A percentile compares a stretch with the other conserved stretches of the same genome.
These are phyloP conservation scores for Fusarium dimerum DNA, from an alignment of 2,329 filamentous ascomycete genomes.

Conservation along the genomic window DNA sequence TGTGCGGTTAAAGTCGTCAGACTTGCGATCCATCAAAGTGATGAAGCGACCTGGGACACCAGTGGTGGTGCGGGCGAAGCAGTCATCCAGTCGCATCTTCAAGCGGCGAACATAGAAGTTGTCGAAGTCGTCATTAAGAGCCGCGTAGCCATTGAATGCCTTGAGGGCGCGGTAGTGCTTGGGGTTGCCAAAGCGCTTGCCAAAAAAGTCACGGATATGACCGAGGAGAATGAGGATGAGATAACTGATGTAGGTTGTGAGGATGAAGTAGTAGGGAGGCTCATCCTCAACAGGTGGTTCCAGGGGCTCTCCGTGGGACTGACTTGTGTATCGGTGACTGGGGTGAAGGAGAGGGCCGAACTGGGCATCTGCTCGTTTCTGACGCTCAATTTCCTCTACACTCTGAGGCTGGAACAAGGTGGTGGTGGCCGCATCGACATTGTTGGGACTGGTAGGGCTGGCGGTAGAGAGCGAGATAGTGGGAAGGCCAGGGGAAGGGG, in stretches of 20 bases:
- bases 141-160: constrained; percentile 84
- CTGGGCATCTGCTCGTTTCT: constrained; percentile 81
- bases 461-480: constrained; percentile 91
- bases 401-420: constrained; percentile 84
- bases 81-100: constrained; percentile 95
- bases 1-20: constrained; percentile 86
- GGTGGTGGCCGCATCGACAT: constrained; percentile 73
- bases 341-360: constrained; percentile 83
- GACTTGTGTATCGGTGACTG: constrained; percentile 85
- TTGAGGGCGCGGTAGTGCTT: constrained; percentile 81
- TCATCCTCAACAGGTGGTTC: constrained; percentile 88
- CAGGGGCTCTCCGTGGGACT: constrained; percentile 79
- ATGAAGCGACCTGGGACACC: constrained; percentile 94
- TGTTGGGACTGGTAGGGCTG: constrained; percentile 70
- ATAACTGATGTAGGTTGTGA: constrained; percentile 98
- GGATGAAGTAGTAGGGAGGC: constrained; percentile 92
- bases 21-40: constrained; percentile 86
- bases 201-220: constrained; percentile 95
- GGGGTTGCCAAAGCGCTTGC: constrained; percentile 87
- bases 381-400: constrained; percentile 74
- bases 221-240: constrained; percentile 93
- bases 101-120: constrained; percentile 94
- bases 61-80: constrained; percentile 88
- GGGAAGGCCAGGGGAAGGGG: constrained; percentile 75
- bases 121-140: constrained; percentile 97